Conservation (phyloP, 2,329 filamentous ascomycete species). For the Claviceps quebecensis region DNA sequence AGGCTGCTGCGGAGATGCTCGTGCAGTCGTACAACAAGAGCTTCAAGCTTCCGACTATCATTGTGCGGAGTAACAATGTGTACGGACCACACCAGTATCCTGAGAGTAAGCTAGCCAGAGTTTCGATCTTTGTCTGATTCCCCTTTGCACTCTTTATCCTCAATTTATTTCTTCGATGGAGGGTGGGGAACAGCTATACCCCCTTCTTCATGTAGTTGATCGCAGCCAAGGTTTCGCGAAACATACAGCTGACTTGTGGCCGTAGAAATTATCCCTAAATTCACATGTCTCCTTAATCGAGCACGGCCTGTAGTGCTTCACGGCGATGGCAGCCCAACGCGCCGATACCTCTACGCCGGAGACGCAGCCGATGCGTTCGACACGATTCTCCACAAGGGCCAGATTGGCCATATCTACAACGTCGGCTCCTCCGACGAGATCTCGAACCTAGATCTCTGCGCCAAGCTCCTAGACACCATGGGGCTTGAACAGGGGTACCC, state of each 20-base stretch:
- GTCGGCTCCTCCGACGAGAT: constrained; percentile 67
- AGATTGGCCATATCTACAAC: constrained; percentile 66
- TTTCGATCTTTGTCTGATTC: neutral
- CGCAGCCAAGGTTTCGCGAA: no score
- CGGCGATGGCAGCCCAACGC: constrained; percentile 59
- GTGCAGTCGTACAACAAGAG: constrained; percentile 78
- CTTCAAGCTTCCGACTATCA: constrained; percentile 67
- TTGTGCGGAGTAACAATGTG: constrained; percentile 72
- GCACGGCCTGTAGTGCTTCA: constrained; percentile 56
- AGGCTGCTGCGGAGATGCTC: constrained; percentile 72
- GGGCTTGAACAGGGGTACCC: constrained; percentile 35
- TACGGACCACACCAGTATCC: constrained; percentile 77
- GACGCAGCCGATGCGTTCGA: constrained; percentile 74
- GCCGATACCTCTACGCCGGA: constrained; percentile 64
- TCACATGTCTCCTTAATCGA: constrained; percentile 57
- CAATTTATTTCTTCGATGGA: no score
- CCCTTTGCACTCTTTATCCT: neutral
- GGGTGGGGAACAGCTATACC: no score
- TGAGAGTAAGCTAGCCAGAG: constrained; percentile 45
- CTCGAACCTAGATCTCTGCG: constrained; percentile 57
- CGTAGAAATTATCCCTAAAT: constrained; percentile 71
- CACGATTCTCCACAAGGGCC: constrained; percentile 66
- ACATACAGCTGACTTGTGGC: neutral
- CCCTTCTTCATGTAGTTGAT: no score
- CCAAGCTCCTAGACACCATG: constrained; percentile 49